phyloP scores from a whole-genome alignment of 257 asterid species.

The Galeopsis tetrahit region DNA sequence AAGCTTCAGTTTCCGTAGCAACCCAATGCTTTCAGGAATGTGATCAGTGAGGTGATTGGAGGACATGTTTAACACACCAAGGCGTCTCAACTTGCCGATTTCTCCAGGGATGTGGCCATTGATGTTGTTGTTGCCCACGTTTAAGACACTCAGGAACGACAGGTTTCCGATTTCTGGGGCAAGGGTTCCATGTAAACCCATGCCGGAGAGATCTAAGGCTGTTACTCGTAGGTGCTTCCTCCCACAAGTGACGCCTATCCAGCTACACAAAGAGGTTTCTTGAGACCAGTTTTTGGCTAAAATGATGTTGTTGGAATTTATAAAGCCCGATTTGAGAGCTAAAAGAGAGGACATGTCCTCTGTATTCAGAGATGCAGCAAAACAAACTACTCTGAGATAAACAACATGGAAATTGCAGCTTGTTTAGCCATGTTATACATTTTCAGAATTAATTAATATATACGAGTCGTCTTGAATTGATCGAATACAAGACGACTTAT shows the following conservation, averaged over 20 bases:
- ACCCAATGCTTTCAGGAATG: too few species aligned
- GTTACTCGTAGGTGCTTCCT: not conserved
- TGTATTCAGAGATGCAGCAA: not conserved
- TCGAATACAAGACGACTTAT: too few species aligned
- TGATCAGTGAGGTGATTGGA: not conserved
- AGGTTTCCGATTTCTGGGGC: constrained; percentile 17
- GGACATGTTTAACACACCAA: not conserved
- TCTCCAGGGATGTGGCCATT: not conserved
- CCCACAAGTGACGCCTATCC: constrained; percentile 28
- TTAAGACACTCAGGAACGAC: not conserved
- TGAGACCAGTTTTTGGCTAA: constrained; percentile 21
- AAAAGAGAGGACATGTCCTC: not conserved
- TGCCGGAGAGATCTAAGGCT: not conserved
- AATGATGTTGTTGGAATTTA: not conserved
- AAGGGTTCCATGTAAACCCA: constrained; percentile 6
- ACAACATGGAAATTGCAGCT: not conserved
- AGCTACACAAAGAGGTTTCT: constrained; percentile 8
- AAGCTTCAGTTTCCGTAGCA: too few species aligned
- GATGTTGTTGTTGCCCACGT: constrained; percentile 12
- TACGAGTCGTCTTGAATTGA: too few species aligned
- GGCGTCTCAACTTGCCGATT: constrained; percentile 3
- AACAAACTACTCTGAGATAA: not conserved
- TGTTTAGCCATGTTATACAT: too few species aligned
- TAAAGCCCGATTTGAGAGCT: not conserved
- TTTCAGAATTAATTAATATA: too few species aligned